Percentiles rank a stretch among this genome's conserved stretches.
Evolutionary conservation across 2,329 filamentous ascomycete genomes (phyloP).

Genomic region (Leptodontidium sp.): DNA sequence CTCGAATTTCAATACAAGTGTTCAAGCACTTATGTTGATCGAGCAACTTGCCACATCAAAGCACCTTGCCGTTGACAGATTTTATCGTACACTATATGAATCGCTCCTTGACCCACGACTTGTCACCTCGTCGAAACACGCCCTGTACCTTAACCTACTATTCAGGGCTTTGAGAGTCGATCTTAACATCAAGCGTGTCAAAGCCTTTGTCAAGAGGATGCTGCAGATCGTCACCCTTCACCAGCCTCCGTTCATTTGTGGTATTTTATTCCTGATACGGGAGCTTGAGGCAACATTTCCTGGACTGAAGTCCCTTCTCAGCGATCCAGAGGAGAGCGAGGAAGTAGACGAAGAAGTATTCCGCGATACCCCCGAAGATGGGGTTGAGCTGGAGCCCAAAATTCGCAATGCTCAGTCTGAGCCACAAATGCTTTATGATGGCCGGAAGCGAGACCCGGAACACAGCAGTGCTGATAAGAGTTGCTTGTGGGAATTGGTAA

Average conservation of each 20-base stretch:
- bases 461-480: conserved; percentile 92
- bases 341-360: conserved; percentile 66
- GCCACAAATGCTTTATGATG: conserved; percentile 69
- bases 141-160: conserved; percentile 91
- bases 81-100: conserved; percentile 95
- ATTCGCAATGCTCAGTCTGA: not conserved
- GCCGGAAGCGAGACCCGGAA: conserved; percentile 89
- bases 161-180: conserved; percentile 90
- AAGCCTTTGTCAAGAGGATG: conserved; percentile 94
- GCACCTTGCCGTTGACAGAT: conserved; percentile 84
- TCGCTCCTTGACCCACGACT: conserved; percentile 91
- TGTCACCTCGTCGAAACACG: conserved; percentile 90
- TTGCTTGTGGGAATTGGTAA: conserved; percentile 90
- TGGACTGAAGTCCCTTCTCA: conserved; percentile 78
- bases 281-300: conserved; percentile 84
- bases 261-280: conserved; percentile 86
- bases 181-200: conserved; percentile 87
- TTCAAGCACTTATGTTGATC: conserved; percentile 93
- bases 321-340: conserved; percentile 80
- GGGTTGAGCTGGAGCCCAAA: conserved; percentile 46
- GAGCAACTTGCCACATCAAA: conserved; percentile 88
- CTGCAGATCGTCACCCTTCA: conserved; percentile 88
- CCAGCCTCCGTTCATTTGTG: conserved; percentile 91
- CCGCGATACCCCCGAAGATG: conserved; percentile 68
- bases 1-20: conserved; percentile 97